Evolutionary conservation across 768 basidiomycete species (phyloP).

Genomic region (Podaxis rugospora): DNA sequence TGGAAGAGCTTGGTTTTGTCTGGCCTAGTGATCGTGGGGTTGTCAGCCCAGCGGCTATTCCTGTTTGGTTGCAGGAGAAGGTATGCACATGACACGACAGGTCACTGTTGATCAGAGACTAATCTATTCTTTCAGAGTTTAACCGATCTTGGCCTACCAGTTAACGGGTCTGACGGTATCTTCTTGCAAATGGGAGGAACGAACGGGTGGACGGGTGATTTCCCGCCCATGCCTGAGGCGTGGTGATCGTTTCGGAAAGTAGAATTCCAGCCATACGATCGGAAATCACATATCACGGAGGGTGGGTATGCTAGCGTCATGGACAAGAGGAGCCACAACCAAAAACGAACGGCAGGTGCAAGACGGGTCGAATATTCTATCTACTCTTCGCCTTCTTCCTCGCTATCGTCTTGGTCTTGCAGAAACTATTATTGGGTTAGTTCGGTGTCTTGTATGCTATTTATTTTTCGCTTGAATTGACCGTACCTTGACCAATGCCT

Average conservation of each 20-base stretch:
- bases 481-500: slow-evolving; percentile 82
- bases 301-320: slow-evolving; percentile 3
- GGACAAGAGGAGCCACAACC: neutral
- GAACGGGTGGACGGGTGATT: slow-evolving; percentile 76
- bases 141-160: slow-evolving; percentile 86
- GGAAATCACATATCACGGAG: neutral
- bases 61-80: slow-evolving; percentile 91
- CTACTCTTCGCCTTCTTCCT: slow-evolving; percentile 53
- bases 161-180: slow-evolving; percentile 87
- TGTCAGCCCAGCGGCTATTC: slow-evolving; percentile 78
- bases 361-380: slow-evolving; percentile 12
- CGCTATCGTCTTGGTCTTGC: slow-evolving; percentile 83
- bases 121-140: slow-evolving; percentile 52
- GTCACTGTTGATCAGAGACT: neutral
- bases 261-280: neutral
- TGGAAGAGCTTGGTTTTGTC: slow-evolving; percentile 80
- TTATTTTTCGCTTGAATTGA: neutral
- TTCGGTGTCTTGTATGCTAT: slow-evolving; percentile 2
- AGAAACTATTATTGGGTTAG: slow-evolving; percentile 57
- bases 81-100: slow-evolving; percentile 34
- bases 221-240: slow-evolving; percentile 75
- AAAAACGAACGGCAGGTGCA: neutral
- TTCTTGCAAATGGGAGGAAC: slow-evolving; percentile 72
- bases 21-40: slow-evolving; percentile 63
- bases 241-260: slow-evolving; percentile 46